Base-by-base conservation (phyloP, 495 filamentous ascomycete genomes). In the Neurospora tetraspora region DNA sequence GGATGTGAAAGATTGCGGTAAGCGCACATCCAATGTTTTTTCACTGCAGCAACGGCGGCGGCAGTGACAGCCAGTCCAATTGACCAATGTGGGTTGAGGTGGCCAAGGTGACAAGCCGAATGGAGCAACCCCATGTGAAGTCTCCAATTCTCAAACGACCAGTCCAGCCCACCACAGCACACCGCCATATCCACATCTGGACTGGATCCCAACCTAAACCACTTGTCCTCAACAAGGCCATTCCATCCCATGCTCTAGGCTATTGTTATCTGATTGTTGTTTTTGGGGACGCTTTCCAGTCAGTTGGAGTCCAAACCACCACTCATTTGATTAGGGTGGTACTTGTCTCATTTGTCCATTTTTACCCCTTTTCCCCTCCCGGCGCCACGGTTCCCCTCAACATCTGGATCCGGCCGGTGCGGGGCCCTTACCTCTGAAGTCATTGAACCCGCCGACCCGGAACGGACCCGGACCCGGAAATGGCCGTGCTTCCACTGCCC, bases 401-500 rank as follows among this genome's bases (percentile, higher is more conserved):
- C 14, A 65, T 65, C 31, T 18, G 53, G 53, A 65, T 65, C 53
- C 53, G 53, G 53, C 53, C 53, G 53, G 27, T 65, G 53, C 53
- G 53, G 53, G 53, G 53, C 53, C 43, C 27, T 27, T 27, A 27
- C 27, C 27, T 27, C 27, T 27, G 2, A 27, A 61, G 53, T 61
- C 53, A 61, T 61, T 61, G 23, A 59, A 61, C 53, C 47, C 47
- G 47, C 47, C 47, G 47, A 59, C 23, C 23, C 47, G 53, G 53
- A 61, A 27, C 53, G 53, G 23, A 31, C 6, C 53, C 23, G 53
- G 53, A 34, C 53, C 53, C 53, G 53, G 53, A 42, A 36, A 77
- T 78, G 77, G 76, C 72, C 31, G 72, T 78, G 53, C 73, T 79
- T 31, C 53, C 53, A 61, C 3, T 61, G 23, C 74, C 74, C 8